These are phyloP conservation scores for Eucalyptus curtisii DNA, from an alignment of 345 rosid species.

Conservation along the genomic window DNA sequence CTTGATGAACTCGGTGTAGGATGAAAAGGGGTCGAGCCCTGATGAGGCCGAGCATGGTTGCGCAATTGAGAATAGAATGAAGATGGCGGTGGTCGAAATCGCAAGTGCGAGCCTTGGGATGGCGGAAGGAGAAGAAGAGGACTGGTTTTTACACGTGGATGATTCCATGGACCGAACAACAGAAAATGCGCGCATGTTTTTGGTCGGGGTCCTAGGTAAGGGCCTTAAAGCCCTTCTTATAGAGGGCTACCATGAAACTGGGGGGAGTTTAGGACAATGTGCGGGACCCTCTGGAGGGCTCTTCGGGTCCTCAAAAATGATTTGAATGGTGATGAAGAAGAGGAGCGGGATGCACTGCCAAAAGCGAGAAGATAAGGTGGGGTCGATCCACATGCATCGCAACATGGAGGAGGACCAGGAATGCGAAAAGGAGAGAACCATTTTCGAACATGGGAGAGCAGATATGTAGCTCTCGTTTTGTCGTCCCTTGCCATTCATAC, in stretches of 20 bases:
- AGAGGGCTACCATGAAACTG: not conserved
- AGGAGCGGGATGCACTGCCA: not conserved
- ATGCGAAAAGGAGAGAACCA: not conserved
- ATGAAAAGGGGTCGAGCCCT: not conserved
- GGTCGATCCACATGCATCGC: not conserved
- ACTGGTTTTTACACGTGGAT: not conserved
- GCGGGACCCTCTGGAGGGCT: not conserved
- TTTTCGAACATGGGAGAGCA: not conserved
- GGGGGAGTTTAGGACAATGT: not conserved
- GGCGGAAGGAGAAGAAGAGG: not conserved
- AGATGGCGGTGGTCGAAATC: not conserved
- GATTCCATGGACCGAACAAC: not conserved
- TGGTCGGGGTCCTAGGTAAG: not conserved
- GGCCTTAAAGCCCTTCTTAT: not conserved
- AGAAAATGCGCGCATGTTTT: not conserved
- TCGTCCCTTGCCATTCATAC: not conserved
- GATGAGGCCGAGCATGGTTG: not conserved
- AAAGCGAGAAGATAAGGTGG: not conserved
- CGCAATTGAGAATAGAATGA: not conserved
- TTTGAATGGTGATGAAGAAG: not conserved
- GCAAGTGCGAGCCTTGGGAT: not conserved
- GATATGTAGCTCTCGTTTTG: not conserved
- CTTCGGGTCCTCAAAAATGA: not conserved
- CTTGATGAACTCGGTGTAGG: conserved; percentile 10
- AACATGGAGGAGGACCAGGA: not conserved